Conservation (phyloP, 306 rosid genomes). For the Rosa persica region DNA sequence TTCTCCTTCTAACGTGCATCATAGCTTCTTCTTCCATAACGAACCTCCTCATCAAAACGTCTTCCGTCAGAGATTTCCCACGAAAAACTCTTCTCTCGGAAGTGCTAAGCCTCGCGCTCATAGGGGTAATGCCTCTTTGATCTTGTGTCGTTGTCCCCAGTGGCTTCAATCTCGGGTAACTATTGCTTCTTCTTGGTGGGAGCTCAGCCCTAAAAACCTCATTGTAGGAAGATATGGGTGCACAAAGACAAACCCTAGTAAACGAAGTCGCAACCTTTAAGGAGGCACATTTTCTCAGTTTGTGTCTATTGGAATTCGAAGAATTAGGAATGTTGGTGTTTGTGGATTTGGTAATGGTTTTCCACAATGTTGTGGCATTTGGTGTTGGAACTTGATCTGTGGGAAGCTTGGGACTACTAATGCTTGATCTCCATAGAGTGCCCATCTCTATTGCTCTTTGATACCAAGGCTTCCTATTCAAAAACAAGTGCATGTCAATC, state of each 20-base stretch:
- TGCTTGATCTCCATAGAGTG: constrained; percentile 50
- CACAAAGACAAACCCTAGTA: constrained; percentile 93
- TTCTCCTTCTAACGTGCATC: constrained; percentile 88
- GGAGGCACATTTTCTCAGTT: constrained; percentile 78
- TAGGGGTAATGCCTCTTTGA: constrained; percentile 13
- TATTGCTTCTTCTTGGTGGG: constrained; percentile 86
- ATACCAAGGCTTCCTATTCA: constrained; percentile 77
- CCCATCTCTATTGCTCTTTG: constrained; percentile 75
- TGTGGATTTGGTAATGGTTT: constrained; percentile 50
- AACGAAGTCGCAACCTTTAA: constrained; percentile 75
- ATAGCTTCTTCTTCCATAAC: constrained; percentile 92
- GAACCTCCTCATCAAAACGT: constrained; percentile 89
- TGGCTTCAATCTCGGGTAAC: constrained; percentile 74
- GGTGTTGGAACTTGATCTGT: constrained; percentile 34
- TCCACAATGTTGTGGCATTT: constrained; percentile 42
- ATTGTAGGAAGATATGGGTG: constrained; percentile 82
- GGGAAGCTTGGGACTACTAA: constrained; percentile 30
- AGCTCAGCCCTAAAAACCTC: constrained; percentile 69
- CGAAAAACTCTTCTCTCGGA: constrained; percentile 65
- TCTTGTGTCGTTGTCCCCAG: constrained; percentile 37
- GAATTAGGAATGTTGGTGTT: constrained; percentile 10
- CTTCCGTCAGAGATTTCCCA: constrained; percentile 87
- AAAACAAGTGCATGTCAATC: constrained; percentile 6
- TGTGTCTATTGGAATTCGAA: constrained; percentile 25
- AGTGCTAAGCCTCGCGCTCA: constrained; percentile 53